These are phyloP conservation scores for Hypoxylon trugodes DNA, from an alignment of 495 filamentous ascomycete species.

Conservation along the genomic window DNA sequence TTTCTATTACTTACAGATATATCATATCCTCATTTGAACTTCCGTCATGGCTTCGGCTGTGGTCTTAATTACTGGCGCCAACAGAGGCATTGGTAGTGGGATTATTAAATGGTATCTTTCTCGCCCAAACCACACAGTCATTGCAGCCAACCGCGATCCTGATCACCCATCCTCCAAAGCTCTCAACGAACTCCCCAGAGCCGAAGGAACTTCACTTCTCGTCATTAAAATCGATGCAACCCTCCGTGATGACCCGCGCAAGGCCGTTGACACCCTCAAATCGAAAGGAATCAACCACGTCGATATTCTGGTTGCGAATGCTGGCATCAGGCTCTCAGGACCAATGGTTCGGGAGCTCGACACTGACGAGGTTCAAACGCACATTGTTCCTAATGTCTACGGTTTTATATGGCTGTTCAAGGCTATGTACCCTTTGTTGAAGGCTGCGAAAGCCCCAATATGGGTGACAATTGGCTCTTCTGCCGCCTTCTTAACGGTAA, in stretches of 20 bases:
- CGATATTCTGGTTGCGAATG: slow-evolving; percentile 16
- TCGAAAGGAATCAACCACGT: slow-evolving; percentile 6
- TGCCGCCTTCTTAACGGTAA: neutral
- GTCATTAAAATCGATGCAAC: slow-evolving; percentile 28
- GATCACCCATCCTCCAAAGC: slow-evolving; percentile 15
- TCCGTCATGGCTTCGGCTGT: slow-evolving; percentile 17
- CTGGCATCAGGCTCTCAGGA: neutral
- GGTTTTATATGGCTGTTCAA: slow-evolving; percentile 11
- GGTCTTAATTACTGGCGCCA: slow-evolving; percentile 31
- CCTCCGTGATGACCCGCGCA: neutral
- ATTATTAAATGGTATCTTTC: slow-evolving; percentile 25
- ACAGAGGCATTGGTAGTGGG: slow-evolving; percentile 35
- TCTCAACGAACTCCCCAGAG: slow-evolving; percentile 13
- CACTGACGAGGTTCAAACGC: neutral
- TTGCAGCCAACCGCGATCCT: slow-evolving; percentile 33
- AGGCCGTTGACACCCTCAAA: slow-evolving; percentile 1
- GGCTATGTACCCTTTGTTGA: slow-evolving; percentile 6
- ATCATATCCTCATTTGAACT: no score
- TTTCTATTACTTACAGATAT: no score
- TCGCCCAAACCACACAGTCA: slow-evolving; percentile 28
- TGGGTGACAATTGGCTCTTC: slow-evolving; percentile 9
- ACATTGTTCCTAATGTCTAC: slow-evolving; percentile 3
- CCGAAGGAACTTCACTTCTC: slow-evolving; percentile 9
- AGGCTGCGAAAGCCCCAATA: neutral
- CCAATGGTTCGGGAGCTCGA: neutral